Evolutionary conservation across 129 eudicot genomes (phyloP).

Genomic region (Arctium minus): DNA sequence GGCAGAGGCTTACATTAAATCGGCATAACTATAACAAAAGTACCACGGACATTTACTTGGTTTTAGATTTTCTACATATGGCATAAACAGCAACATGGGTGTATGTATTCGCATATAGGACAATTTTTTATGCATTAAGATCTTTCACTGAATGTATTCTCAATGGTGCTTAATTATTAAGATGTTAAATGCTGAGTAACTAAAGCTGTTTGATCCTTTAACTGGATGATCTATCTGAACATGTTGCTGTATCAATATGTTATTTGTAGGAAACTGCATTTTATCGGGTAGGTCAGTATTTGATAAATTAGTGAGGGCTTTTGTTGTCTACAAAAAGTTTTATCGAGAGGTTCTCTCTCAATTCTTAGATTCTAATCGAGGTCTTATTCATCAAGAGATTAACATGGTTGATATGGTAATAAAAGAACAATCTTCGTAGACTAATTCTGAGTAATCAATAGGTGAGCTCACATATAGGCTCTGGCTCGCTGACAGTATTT

Average conservation of each 20-base stretch:
- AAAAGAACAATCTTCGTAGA: not conserved
- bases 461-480: not conserved
- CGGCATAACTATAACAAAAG: not conserved
- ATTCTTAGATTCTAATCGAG: not conserved
- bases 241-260: not conserved
- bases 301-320: not conserved
- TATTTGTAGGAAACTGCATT: not conserved
- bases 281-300: not conserved
- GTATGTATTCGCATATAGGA: not conserved
- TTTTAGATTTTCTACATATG: not conserved
- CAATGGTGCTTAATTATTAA: not conserved
- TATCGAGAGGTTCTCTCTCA: not conserved
- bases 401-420: not conserved
- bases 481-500: not conserved
- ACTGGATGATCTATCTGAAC: slow-evolving; percentile 3
- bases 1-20: not conserved
- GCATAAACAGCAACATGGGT: not conserved
- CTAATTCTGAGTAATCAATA: not conserved
- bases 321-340: not conserved
- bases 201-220: not conserved
- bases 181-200: not conserved
- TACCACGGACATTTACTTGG: not conserved
- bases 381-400: not conserved
- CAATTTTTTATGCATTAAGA: not conserved
- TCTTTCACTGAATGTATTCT: not conserved